Evolutionary conservation across 306 rosid genomes (phyloP).

Genomic region (Fagus sylvatica): DNA sequence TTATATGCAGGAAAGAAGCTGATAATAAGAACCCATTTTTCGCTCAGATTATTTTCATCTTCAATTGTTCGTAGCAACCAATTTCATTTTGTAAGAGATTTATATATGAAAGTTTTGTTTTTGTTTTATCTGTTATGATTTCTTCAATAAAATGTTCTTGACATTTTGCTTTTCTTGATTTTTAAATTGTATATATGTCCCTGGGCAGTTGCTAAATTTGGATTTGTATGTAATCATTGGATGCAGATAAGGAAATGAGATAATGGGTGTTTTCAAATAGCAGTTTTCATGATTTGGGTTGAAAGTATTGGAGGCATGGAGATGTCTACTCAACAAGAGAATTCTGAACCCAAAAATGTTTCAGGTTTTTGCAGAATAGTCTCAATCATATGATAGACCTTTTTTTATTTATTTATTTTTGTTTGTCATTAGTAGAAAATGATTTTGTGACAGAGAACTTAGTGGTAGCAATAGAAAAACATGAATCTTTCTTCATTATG

Average conservation of each 20-base stretch:
- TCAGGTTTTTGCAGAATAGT: slow-evolving; percentile 41
- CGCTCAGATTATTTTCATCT: slow-evolving; percentile 4
- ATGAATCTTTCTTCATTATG: neutral
- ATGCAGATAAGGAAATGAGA: slow-evolving; percentile 34
- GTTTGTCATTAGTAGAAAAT: too few relatives aligned
- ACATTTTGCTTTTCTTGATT: too few relatives aligned
- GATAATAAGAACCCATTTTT: slow-evolving; percentile 12
- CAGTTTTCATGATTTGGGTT: slow-evolving; percentile 41
- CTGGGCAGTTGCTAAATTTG: slow-evolving; percentile 5
- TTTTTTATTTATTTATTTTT: neutral
- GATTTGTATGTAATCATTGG: slow-evolving; percentile 18
- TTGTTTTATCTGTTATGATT: neutral
- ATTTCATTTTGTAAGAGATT: slow-evolving; percentile 30
- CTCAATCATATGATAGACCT: neutral
- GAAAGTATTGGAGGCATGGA: slow-evolving; percentile 43
- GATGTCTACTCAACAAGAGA: slow-evolving; percentile 47
- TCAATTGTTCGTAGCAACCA: too few relatives aligned
- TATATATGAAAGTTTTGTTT: slow-evolving; percentile 5
- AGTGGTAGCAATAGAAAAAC: neutral
- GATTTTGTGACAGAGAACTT: neutral
- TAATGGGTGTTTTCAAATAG: slow-evolving; percentile 42
- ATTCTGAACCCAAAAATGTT: slow-evolving; percentile 38
- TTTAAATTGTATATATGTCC: too few relatives aligned
- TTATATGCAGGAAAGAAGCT: slow-evolving; percentile 20
- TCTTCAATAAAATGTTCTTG: too few relatives aligned